These are phyloP conservation scores for Xylariaceae sp. DNA, from an alignment of 2,329 filamentous ascomycete species.

Conservation along the genomic window DNA sequence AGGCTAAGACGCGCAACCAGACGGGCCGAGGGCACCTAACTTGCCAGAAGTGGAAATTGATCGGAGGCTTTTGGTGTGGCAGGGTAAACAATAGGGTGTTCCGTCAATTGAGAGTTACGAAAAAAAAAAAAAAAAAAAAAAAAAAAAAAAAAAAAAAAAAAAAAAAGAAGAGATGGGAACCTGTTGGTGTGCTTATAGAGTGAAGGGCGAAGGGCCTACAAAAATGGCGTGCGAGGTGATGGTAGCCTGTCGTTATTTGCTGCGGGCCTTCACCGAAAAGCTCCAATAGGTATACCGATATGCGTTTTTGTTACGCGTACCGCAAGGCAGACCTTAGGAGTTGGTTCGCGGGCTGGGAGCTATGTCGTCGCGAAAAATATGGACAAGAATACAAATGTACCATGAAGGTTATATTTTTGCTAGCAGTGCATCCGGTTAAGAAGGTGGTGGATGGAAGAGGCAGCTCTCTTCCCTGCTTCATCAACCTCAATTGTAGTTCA, in stretches of 20 bases:
- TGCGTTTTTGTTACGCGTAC: conserved; percentile 7
- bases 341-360: no score
- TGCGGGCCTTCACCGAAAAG: conserved; percentile 25
- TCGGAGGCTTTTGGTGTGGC: conserved; percentile 20
- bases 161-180: no score
- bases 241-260: conserved; percentile 17
- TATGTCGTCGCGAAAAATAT: no score
- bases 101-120: no score
- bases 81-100: conserved; percentile 13
- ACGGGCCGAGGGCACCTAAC: conserved; percentile 28
- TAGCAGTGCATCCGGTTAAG: no score
- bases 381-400: no score
- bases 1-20: conserved; percentile 29
- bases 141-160: no score
- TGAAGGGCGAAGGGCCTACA: conserved; percentile 2
- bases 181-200: neutral
- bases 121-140: no score
- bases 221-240: conserved; percentile 11
- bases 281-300: conserved; percentile 28
- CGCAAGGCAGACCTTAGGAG: neutral
- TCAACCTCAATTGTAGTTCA: no score
- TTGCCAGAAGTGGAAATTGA: conserved; percentile 28
- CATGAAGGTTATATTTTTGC: no score
- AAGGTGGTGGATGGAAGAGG: no score
- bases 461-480: no score